Evolutionary conservation across 352 stramenopile genomes (phyloP).

Genomic region (Phytophthora vignae): DNA sequence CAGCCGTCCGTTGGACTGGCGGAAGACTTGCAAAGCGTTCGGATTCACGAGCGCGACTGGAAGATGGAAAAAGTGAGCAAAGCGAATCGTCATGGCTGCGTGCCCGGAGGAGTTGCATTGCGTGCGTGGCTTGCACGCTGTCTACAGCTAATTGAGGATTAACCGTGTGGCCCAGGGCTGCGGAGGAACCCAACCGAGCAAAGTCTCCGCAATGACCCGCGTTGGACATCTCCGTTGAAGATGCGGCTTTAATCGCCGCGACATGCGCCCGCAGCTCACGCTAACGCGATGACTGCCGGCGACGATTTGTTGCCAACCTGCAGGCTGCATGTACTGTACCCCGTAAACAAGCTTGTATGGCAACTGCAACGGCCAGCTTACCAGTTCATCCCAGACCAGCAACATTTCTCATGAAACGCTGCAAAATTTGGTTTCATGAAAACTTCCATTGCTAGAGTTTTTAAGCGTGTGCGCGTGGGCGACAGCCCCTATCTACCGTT

Average conservation of each 20-base stretch:
- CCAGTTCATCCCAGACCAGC: background rate
- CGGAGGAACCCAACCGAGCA: background rate
- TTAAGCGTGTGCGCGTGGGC: too few relatives aligned
- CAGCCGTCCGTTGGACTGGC: slow-evolving; percentile 17
- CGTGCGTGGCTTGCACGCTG: background rate
- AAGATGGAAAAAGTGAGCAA: background rate
- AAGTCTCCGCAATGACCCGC: background rate
- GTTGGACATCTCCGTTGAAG: background rate
- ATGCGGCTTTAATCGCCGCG: background rate
- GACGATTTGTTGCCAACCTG: background rate
- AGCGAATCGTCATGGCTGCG: background rate
- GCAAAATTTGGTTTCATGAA: too few relatives aligned
- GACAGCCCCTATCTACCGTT: too few relatives aligned
- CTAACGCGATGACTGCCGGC: background rate
- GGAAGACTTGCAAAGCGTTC: slow-evolving; percentile 1
- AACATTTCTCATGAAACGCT: too few relatives aligned
- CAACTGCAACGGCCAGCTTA: background rate
- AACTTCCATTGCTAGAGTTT: too few relatives aligned
- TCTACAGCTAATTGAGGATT: background rate
- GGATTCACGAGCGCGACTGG: background rate
- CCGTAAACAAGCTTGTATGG: background rate
- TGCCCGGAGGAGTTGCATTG: background rate
- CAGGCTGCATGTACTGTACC: background rate
- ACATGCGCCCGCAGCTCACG: background rate
- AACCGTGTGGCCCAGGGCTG: background rate